Percentiles rank a stretch among this genome's conserved stretches.
phyloP scores from a whole-genome alignment of 2,329 filamentous ascomycete genomes.

The Hypoxylon sp. region DNA sequence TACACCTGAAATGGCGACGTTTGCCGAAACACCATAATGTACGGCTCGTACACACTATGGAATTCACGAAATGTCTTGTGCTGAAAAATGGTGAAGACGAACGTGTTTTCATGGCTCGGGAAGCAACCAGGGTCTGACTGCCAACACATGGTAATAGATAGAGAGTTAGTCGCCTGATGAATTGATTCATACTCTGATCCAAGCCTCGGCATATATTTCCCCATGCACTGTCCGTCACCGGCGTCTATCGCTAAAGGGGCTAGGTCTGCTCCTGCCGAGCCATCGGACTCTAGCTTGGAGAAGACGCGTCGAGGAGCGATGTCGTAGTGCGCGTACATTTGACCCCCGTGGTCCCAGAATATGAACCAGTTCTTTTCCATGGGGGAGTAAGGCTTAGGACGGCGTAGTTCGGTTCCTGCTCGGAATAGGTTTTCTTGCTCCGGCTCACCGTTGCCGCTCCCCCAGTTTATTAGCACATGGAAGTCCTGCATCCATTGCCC shows the following conservation, averaged over 20 bases:
- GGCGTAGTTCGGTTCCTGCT: slow-evolving; percentile 63
- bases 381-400: slow-evolving; percentile 59
- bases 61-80: slow-evolving; percentile 64
- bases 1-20: slow-evolving; percentile 64
- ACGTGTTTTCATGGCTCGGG: slow-evolving; percentile 62
- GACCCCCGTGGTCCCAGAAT: slow-evolving; percentile 66
- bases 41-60: slow-evolving; percentile 68
- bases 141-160: slow-evolving; percentile 67
- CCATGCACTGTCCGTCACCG: slow-evolving; percentile 62
- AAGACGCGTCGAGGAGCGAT: slow-evolving; percentile 64
- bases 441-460: slow-evolving; percentile 39
- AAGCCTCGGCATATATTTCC: slow-evolving; percentile 59
- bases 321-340: slow-evolving; percentile 67
- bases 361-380: slow-evolving; percentile 74
- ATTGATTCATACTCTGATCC: slow-evolving; percentile 59
- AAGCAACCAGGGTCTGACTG: slow-evolving; percentile 61
- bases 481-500: slow-evolving; percentile 70
- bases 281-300: slow-evolving; percentile 60
- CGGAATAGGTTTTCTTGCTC: slow-evolving; percentile 53
- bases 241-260: slow-evolving; percentile 52
- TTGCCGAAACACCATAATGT: slow-evolving; percentile 65
- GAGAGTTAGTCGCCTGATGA: slow-evolving; percentile 72
- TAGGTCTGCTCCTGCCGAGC: slow-evolving; percentile 62
- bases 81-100: slow-evolving; percentile 67
- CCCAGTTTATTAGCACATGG: slow-evolving; percentile 62